These are phyloP conservation scores for Pythium rishiriense DNA, from an alignment of 352 stramenopile genomes.

Conservation along the genomic window DNA sequence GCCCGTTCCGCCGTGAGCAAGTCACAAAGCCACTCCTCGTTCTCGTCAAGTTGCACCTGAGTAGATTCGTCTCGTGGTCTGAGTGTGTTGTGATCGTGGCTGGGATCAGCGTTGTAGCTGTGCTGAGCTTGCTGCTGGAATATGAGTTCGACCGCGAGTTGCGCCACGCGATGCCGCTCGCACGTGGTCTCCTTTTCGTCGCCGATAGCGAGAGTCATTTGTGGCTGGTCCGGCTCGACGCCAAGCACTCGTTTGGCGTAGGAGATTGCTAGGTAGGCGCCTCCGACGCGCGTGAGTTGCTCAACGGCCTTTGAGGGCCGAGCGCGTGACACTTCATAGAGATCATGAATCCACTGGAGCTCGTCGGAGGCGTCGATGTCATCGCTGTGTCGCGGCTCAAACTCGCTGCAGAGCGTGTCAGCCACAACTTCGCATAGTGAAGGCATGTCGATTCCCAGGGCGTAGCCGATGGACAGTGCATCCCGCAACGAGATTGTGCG, in stretches of 20 bases:
- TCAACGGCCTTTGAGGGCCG: constrained; percentile 67
- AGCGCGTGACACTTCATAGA: constrained; percentile 72
- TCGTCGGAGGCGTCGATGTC: neutral
- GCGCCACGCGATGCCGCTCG: constrained; percentile 53
- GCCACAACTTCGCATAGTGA: constrained; percentile 83
- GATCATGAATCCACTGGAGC: constrained; percentile 66
- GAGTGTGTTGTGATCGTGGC: constrained; percentile 14
- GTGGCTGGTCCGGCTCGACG: neutral
- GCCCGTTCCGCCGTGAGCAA: constrained; percentile 40
- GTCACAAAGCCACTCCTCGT: constrained; percentile 49
- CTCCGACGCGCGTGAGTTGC: constrained; percentile 62
- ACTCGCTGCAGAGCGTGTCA: constrained; percentile 66
- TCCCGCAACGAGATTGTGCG: constrained; percentile 60
- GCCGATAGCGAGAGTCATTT: neutral
- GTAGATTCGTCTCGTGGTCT: constrained; percentile 21
- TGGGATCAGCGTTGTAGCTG: constrained; percentile 14
- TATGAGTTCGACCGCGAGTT: constrained; percentile 56
- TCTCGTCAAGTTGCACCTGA: constrained; percentile 26
- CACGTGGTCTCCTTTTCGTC: constrained; percentile 21
- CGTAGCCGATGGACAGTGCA: constrained; percentile 83
- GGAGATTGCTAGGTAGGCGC: constrained; percentile 33
- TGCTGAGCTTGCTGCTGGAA: constrained; percentile 58
- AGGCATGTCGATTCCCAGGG: constrained; percentile 85
- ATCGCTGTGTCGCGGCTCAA: constrained; percentile 8
- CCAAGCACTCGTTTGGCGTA: constrained; percentile 15